Conservation (phyloP, 2,329 filamentous ascomycete species). For the Sporothrix euskadiensis region DNA sequence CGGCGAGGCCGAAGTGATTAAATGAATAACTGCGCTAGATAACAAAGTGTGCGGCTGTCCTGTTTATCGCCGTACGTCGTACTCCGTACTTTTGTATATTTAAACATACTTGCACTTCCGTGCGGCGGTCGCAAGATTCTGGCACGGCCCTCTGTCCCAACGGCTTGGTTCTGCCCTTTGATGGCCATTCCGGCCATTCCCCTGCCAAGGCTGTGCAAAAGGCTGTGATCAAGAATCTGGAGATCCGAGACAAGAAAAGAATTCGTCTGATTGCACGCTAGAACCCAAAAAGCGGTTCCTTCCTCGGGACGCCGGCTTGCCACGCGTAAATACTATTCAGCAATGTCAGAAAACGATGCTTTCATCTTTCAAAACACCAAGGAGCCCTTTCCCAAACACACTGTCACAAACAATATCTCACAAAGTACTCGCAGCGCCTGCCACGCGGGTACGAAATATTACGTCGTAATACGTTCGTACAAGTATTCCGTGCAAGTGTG, state of each 20-base stretch:
- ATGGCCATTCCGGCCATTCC: not conserved
- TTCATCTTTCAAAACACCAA: not conserved
- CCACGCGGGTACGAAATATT: not conserved
- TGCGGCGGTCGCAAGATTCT: not conserved
- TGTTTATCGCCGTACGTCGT: not conserved
- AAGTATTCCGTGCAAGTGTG: not conserved
- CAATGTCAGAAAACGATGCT: not conserved
- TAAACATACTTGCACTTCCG: not conserved
- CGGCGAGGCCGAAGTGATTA: not conserved
- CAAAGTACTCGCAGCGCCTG: not conserved
- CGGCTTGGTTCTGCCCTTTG: conserved; percentile 15
- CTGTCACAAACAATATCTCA: not conserved
- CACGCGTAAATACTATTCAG: conserved; percentile 10
- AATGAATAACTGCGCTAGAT: not conserved
- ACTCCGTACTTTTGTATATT: too few relatives aligned
- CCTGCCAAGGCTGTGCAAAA: conserved; percentile 21
- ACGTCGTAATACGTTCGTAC: not conserved
- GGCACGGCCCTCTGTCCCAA: not conserved
- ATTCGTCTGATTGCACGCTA: not conserved
- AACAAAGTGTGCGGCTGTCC: not conserved
- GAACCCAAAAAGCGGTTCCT: not conserved
- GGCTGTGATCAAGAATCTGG: conserved; percentile 13
- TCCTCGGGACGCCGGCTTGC: not conserved
- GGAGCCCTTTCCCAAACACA: not conserved
- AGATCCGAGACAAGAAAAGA: conserved; percentile 20